Evolutionary conservation across 2,329 filamentous ascomycete species (phyloP).

Genomic region (Aureobasidium sp.): DNA sequence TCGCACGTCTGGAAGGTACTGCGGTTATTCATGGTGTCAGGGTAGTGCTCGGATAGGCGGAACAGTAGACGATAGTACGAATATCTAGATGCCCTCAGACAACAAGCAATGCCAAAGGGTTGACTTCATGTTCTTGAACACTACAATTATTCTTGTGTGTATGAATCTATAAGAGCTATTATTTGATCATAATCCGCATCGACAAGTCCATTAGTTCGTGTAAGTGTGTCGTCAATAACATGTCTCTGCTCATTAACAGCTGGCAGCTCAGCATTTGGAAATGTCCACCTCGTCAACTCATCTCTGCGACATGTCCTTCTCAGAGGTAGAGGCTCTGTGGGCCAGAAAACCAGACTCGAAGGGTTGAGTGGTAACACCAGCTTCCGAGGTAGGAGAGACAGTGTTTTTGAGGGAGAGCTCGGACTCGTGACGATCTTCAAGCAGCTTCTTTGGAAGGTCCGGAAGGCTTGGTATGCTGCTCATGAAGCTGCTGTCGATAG

Average conservation of each 20-base stretch:
- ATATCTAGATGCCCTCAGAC: too few species aligned
- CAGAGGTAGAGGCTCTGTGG: neutral
- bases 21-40: too few species aligned
- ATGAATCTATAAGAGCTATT: conserved; percentile 4
- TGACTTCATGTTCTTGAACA: neutral
- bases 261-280: neutral
- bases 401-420: neutral
- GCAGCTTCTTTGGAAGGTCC: neutral
- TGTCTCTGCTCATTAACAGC: neutral
- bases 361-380: neutral
- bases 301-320: neutral
- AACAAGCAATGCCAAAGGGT: too few species aligned
- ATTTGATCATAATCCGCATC: neutral
- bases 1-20: too few species aligned
- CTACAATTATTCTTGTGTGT: neutral
- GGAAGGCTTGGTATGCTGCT: conserved; percentile 6
- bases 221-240: neutral
- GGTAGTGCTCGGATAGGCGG: too few species aligned
- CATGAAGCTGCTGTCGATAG: neutral
- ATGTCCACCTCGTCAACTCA: neutral
- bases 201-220: neutral
- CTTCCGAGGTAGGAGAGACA: neutral
- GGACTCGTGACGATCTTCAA: neutral
- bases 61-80: too few species aligned
- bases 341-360: neutral